Evolutionary conservation across 208 protist genomes (phyloP), one percentile per base, ranked within the genome.

Genomic region (Acanthamoeba healyi): DNA sequence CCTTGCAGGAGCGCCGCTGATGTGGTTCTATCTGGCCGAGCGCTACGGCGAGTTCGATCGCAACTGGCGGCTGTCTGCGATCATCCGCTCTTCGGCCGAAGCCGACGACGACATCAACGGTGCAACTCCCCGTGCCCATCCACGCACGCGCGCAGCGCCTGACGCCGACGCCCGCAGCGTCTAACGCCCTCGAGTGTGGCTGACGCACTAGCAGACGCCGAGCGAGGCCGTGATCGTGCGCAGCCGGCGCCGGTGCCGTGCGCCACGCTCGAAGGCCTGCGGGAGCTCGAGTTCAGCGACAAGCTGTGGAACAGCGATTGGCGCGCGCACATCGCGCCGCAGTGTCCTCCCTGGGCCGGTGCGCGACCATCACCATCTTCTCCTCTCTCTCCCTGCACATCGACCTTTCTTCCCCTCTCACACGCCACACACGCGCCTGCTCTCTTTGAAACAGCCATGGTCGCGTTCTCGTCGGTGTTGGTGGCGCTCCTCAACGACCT

Each of bases 11-110:
- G 42, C 32, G 49, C 49, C 40, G 36, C 19, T 87, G 42, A 87
- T 61, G 46, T 87, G 79, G 79, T 87, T 87, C n/a, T 87, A 63
- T 22, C 26, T 87, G 49, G 79, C 46, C 14, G 79, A 87, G 49
- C 79, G 79, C 24, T 61, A 87, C 14, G 79, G 79, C 1, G 79
- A 87, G 79, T 87, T 40, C 32, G 46, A 87, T 22, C 46, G 49
- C 14, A 87, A 87, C 36, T 87, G 79, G 79, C 40, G 79, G 24
- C 36, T 87, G 7, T 32, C 46, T 1, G 46, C 46, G 42, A 87
- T 87, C 79, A 36, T 87, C 26, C 46, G 49, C 29, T 26, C 79
- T 7, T 87, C 79, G 2, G 22, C n/a, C 2, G 79, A 77, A 22
- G 26, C 38, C 19, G 15, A 9, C 67, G 29, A 7, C 4, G 1